These are phyloP conservation scores for Mucor saturninus DNA, from an alignment of 371 early-diverging fungal species.

Conservation along the genomic window DNA sequence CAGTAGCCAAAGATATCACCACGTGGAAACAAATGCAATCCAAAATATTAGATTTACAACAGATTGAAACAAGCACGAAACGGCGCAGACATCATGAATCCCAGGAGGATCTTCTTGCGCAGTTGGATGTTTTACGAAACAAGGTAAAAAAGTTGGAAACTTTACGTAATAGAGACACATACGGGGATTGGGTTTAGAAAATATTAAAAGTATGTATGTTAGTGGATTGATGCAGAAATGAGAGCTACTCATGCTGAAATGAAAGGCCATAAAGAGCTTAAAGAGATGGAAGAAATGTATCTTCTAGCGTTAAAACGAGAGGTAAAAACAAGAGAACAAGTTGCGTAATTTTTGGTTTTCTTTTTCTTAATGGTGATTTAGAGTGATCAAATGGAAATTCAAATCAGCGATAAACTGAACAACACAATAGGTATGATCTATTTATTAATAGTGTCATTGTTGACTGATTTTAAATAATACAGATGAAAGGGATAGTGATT, in stretches of 20 bases:
- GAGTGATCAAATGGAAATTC: constrained; percentile 27
- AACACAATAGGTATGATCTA: neutral
- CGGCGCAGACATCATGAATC: constrained; percentile 25
- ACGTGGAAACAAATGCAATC: constrained; percentile 50
- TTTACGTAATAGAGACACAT: no score
- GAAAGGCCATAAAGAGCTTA: constrained; percentile 48
- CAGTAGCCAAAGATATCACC: constrained; percentile 65
- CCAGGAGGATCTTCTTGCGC: constrained; percentile 36
- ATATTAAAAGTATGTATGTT: neutral
- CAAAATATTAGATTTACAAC: constrained; percentile 35
- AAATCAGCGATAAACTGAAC: constrained; percentile 49
- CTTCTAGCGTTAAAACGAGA: constrained; percentile 40
- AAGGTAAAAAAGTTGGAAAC: constrained; percentile 34
- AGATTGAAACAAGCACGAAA: constrained; percentile 13
- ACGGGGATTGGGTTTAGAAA: no score
- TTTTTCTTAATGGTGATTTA: neutral
- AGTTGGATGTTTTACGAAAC: constrained; percentile 53
- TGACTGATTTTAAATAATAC: neutral
- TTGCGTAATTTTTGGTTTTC: no score
- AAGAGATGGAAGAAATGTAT: constrained; percentile 46
- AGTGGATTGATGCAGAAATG: constrained; percentile 36
- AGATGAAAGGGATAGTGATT: neutral
- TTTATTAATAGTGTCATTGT: neutral
- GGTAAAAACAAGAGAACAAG: constrained; percentile 21
- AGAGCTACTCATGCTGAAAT: constrained; percentile 16